Conservation (phyloP, 2,329 filamentous ascomycete species). For the Ophiobolus disseminans region DNA sequence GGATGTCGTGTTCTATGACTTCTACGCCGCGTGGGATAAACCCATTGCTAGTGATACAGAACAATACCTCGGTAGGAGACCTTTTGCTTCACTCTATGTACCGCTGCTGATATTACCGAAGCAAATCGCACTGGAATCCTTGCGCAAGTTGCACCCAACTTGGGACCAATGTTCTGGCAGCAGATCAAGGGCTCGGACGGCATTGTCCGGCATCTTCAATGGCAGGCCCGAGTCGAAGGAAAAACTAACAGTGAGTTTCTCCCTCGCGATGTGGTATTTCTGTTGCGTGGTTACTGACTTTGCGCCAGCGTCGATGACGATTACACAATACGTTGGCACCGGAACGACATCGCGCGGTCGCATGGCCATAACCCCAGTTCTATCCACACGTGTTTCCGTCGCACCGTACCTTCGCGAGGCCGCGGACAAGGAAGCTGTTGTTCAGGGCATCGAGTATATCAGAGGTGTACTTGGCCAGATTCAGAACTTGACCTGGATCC, state of each 20-base stretch:
- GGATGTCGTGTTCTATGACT: slow-evolving; percentile 65
- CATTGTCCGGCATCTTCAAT: slow-evolving; percentile 67
- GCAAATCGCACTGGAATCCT: slow-evolving; percentile 62
- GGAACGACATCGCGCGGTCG: slow-evolving; percentile 66
- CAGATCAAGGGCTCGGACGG: slow-evolving; percentile 62
- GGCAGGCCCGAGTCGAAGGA: slow-evolving; percentile 67
- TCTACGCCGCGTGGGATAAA: slow-evolving; percentile 63
- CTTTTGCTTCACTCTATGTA: background rate
- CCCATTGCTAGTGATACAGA: slow-evolving; percentile 47
- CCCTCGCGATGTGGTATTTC: background rate
- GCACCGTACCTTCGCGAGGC: slow-evolving; percentile 64
- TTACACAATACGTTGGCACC: slow-evolving; percentile 64
- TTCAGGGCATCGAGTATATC: slow-evolving; percentile 66
- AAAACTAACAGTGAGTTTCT: slow-evolving; percentile 18
- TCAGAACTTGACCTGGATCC: slow-evolving; percentile 60
- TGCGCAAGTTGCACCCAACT: slow-evolving; percentile 67
- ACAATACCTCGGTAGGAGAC: slow-evolving; percentile 43
- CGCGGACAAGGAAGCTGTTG: slow-evolving; percentile 65
- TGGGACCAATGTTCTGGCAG: slow-evolving; percentile 66
- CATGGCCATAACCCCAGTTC: slow-evolving; percentile 62
- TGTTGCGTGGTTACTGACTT: slow-evolving; percentile 1
- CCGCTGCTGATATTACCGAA: slow-evolving; percentile 1
- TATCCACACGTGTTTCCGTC: slow-evolving; percentile 64
- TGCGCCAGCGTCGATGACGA: slow-evolving; percentile 40
- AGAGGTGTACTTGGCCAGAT: slow-evolving; percentile 60